Percentiles rank a stretch among this genome's conserved stretches.
Conservation (phyloP, 2,329 filamentous ascomycete species). For the Aspergillus sp. region DNA sequence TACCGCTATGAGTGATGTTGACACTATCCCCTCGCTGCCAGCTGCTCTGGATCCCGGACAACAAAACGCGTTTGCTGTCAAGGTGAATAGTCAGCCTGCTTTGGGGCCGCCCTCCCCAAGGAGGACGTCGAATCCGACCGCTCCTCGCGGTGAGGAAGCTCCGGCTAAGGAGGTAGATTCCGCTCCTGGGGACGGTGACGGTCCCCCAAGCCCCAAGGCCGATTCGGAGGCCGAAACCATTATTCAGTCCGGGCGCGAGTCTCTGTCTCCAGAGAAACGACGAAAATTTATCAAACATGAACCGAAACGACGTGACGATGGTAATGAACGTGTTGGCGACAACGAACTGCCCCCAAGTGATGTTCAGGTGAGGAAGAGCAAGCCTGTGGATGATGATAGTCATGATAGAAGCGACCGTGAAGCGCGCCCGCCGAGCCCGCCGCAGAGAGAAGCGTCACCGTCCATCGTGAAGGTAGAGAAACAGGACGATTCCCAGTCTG, state of each 20-base stretch:
- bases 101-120: conserved; percentile 25
- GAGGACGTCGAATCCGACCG: conserved; percentile 20
- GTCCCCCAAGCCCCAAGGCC: conserved; percentile 39
- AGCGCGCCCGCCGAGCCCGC: conserved; percentile 26
- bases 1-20: conserved; percentile 51
- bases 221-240: conserved; percentile 52
- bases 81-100: conserved; percentile 27
- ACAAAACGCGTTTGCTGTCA: conserved; percentile 32
- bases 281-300: conserved; percentile 42
- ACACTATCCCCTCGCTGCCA: conserved; percentile 39
- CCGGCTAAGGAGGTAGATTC: conserved; percentile 26
- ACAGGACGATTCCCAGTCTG: conserved; percentile 29
- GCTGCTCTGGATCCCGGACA: conserved; percentile 37
- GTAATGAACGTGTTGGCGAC: conserved; percentile 22
- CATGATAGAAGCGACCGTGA: conserved; percentile 22
- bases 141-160: conserved; percentile 21
- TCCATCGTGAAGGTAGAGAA: conserved; percentile 40
- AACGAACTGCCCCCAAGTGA: conserved; percentile 23
- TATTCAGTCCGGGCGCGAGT: conserved; percentile 48
- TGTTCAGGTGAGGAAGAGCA: conserved; percentile 31
- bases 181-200: conserved; percentile 33
- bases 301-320: conserved; percentile 32
- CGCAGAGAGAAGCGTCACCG: conserved; percentile 28
- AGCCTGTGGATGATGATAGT: conserved; percentile 28
- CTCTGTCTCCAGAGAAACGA: conserved; percentile 48